Conservation (phyloP, 2,329 filamentous ascomycete genomes). For the Hypoxylon sp. region DNA sequence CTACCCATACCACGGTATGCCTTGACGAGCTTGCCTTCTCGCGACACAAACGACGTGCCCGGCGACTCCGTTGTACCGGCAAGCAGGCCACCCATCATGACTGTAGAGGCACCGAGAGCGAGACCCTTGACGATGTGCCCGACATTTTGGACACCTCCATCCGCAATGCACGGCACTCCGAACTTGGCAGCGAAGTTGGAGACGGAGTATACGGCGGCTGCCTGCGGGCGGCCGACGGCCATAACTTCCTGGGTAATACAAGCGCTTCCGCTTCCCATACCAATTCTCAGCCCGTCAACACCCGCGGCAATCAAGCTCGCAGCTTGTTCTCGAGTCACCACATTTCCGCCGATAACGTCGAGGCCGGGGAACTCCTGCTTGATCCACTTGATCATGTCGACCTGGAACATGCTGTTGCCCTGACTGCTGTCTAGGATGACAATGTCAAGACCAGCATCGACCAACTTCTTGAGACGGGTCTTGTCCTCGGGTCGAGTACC, state of each 20-base stretch:
- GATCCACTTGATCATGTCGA: constrained; percentile 97
- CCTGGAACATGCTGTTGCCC: constrained; percentile 98
- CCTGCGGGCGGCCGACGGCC: constrained; percentile 96
- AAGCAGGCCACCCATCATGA: constrained; percentile 99
- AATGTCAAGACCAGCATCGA: constrained; percentile 94
- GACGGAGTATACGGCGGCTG: constrained; percentile 90
- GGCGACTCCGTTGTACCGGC: constrained; percentile 98
- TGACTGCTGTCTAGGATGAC: constrained; percentile 96
- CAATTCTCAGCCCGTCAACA: constrained; percentile 95
- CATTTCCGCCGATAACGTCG: constrained; percentile 97
- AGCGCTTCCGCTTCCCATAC: constrained; percentile 97
- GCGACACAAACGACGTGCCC: constrained; percentile 94
- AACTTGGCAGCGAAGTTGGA: constrained; percentile 89
- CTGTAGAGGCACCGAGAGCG: constrained; percentile 88
- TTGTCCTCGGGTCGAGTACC: constrained; percentile 96
- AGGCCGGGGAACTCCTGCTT: constrained; percentile 85
- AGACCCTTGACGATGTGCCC: constrained; percentile 99
- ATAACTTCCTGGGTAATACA: constrained; percentile 99
- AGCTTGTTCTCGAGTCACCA: constrained; percentile 96
- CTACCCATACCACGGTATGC: constrained; percentile 99
- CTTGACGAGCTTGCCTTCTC: constrained; percentile 97
- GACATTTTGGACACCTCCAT: constrained; percentile 97
- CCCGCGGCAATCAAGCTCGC: constrained; percentile 90
- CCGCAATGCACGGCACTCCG: constrained; percentile 96
- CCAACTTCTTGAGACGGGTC: constrained; percentile 81